phyloP scores from a whole-genome alignment of 441 rosid genomes.

The Erodium texanum region DNA sequence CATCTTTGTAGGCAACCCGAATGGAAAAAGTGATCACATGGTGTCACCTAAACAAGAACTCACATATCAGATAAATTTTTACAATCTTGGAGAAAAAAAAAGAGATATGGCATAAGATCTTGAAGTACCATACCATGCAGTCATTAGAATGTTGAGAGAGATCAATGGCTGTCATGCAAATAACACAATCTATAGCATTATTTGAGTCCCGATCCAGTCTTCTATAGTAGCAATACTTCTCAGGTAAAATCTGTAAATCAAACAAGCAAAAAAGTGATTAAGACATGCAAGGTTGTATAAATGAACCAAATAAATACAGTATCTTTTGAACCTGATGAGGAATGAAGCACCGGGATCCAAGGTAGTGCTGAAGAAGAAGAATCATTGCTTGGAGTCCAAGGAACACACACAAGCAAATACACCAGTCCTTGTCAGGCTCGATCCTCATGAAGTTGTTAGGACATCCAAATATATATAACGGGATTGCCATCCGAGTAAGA shows the following conservation, averaged over 20 bases:
- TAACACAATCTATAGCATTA: constrained; percentile 71
- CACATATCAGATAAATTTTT: constrained; percentile 10
- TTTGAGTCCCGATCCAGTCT: constrained; percentile 44
- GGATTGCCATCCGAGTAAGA: constrained; percentile 75
- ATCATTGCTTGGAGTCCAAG: constrained; percentile 68
- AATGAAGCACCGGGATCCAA: constrained; percentile 93
- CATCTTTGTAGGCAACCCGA: constrained; percentile 89
- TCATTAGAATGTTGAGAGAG: constrained; percentile 52
- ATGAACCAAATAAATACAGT: neutral
- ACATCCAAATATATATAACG: constrained; percentile 83
- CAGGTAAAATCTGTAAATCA: constrained; percentile 74
- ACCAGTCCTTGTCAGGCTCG: constrained; percentile 76
- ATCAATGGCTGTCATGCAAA: constrained; percentile 91
- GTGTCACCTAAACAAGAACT: constrained; percentile 58
- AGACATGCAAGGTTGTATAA: no score
- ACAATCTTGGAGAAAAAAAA: neutral
- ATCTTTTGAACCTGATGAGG: constrained; percentile 67
- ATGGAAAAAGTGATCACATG: constrained; percentile 93
- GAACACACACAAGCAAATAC: constrained; percentile 53
- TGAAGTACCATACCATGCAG: constrained; percentile 56
- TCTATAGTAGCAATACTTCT: constrained; percentile 83
- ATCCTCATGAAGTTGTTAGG: constrained; percentile 95
- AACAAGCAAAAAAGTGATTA: neutral
- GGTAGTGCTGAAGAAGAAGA: constrained; percentile 90
- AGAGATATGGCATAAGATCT: no score